Conservation (phyloP, 2,329 filamentous ascomycete species). For the Paramyrothecium roridum region DNA sequence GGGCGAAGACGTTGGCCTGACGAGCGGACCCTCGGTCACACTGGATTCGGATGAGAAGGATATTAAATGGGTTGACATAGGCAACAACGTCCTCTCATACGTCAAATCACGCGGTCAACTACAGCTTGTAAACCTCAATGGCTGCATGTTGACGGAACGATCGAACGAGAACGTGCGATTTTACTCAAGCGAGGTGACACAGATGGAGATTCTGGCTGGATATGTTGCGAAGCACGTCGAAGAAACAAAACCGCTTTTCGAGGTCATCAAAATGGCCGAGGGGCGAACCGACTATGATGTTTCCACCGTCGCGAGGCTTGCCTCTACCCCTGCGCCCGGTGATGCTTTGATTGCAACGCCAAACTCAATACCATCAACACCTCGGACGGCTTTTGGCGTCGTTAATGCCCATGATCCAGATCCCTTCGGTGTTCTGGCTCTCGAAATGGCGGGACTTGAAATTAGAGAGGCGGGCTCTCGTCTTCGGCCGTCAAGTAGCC, state of each 20-base stretch:
- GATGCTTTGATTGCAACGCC: slow-evolving; percentile 61
- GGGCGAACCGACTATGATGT: slow-evolving; percentile 75
- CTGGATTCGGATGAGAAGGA: slow-evolving; percentile 50
- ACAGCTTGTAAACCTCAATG: slow-evolving; percentile 52
- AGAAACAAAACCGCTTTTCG: slow-evolving; percentile 61
- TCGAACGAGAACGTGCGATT: slow-evolving; percentile 59
- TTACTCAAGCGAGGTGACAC: slow-evolving; percentile 46
- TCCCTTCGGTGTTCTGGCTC: slow-evolving; percentile 83
- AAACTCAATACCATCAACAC: slow-evolving; percentile 28
- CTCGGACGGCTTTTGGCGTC: slow-evolving; percentile 65
- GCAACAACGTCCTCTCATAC: slow-evolving; percentile 55
- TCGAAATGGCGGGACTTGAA: slow-evolving; percentile 87
- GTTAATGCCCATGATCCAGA: slow-evolving; percentile 81
- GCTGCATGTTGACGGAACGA: slow-evolving; percentile 55
- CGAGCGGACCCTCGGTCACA: slow-evolving; percentile 68
- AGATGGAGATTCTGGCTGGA: slow-evolving; percentile 56
- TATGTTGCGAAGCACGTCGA: slow-evolving; percentile 52
- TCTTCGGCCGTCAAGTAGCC: slow-evolving; percentile 68
- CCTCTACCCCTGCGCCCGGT: slow-evolving; percentile 68
- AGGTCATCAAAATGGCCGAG: slow-evolving; percentile 85
- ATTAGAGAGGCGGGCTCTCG: slow-evolving; percentile 81
- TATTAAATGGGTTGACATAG: slow-evolving; percentile 48
- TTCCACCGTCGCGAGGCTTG: slow-evolving; percentile 59
- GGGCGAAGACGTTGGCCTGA: slow-evolving; percentile 75
- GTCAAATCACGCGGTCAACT: slow-evolving; percentile 56